These are phyloP conservation scores for Canariomyces notabilis DNA, from an alignment of 2,329 filamentous ascomycete species.

Conservation along the genomic window DNA sequence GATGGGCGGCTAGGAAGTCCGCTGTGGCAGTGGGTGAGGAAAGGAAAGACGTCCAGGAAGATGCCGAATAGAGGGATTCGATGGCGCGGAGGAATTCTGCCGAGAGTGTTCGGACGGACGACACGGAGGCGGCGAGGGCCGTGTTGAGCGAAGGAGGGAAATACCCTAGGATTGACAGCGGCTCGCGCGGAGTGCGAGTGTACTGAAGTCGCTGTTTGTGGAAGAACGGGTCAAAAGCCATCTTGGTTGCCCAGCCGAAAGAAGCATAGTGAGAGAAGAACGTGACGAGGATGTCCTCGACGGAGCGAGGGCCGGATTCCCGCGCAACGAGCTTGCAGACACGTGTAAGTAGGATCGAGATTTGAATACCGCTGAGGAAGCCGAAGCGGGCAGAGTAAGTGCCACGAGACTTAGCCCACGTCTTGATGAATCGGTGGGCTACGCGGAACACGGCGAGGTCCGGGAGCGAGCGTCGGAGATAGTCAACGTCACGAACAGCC, in stretches of 20 bases:
- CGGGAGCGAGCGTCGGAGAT: slow-evolving; percentile 55
- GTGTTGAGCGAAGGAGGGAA: slow-evolving; percentile 59
- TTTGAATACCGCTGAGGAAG: slow-evolving; percentile 60
- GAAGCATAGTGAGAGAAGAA: slow-evolving; percentile 61
- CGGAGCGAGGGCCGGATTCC: slow-evolving; percentile 32
- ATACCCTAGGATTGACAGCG: slow-evolving; percentile 59
- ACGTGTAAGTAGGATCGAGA: slow-evolving; percentile 56
- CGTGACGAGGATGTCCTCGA: slow-evolving; percentile 48
- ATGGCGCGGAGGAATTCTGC: slow-evolving; percentile 47
- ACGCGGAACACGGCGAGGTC: slow-evolving; percentile 53
- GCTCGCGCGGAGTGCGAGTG: slow-evolving; percentile 51
- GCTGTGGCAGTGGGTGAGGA: slow-evolving; percentile 22
- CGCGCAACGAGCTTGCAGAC: slow-evolving; percentile 51
- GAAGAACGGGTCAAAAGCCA: slow-evolving; percentile 58
- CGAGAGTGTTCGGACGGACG: slow-evolving; percentile 47
- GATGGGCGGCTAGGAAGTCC: slow-evolving; percentile 46
- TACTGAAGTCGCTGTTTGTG: slow-evolving; percentile 45
- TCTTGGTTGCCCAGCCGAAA: slow-evolving; percentile 53
- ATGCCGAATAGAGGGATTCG: slow-evolving; percentile 27
- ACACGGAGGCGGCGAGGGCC: slow-evolving; percentile 46
- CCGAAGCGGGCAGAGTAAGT: slow-evolving; percentile 63
- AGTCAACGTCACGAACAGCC: slow-evolving; percentile 56
- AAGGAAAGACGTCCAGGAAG: slow-evolving; percentile 43
- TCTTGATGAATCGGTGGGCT: slow-evolving; percentile 55
- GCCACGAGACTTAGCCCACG: slow-evolving; percentile 57